Evolutionary conservation across 2,329 filamentous ascomycete genomes (phyloP).

Genomic region (Byssothecium circinans): DNA sequence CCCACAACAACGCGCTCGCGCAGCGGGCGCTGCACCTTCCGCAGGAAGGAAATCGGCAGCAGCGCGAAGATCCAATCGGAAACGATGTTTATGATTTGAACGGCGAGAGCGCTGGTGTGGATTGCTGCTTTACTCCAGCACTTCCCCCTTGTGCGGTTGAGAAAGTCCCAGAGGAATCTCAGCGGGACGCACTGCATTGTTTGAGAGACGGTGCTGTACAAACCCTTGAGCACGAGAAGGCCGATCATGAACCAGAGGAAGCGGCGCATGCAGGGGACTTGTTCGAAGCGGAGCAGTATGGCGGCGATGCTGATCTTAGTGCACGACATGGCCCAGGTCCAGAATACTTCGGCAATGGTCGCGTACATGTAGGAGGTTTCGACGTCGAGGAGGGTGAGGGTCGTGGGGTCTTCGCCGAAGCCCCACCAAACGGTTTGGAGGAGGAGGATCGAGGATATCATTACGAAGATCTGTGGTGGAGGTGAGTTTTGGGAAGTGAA

Average conservation of each 20-base stretch:
- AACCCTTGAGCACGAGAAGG: conserved; percentile 12
- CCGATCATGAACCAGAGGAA: conserved; percentile 20
- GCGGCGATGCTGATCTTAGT: conserved; percentile 20
- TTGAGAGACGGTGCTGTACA: conserved; percentile 18
- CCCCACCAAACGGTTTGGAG: conserved; percentile 15
- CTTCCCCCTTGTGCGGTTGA: conserved; percentile 6
- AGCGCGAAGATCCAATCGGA: conserved; percentile 23
- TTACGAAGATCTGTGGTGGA: conserved; percentile 11
- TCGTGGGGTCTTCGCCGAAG: conserved; percentile 7
- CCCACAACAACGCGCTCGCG: conserved; percentile 21
- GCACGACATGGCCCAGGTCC: conserved; percentile 19
- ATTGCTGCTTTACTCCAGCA: conserved; percentile 15
- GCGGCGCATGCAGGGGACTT: conserved; percentile 10
- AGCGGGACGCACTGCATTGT: conserved; percentile 21
- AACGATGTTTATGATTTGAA: conserved; percentile 15
- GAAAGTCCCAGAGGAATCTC: conserved; percentile 16
- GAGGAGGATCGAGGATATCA: conserved; percentile 16
- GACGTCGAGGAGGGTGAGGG: conserved; percentile 15
- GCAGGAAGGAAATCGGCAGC: conserved; percentile 21
- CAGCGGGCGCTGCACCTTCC: conserved; percentile 20
- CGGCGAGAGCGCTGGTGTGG: conserved; percentile 10
- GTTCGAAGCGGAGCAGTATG: conserved; percentile 23
- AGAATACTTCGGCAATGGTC: conserved; percentile 21
- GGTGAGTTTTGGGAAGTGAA: not conserved
- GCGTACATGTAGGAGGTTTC: conserved; percentile 11